Evolutionary conservation across 208 protist genomes (phyloP).

Genomic region (Acanthamoeba castellanii): DNA sequence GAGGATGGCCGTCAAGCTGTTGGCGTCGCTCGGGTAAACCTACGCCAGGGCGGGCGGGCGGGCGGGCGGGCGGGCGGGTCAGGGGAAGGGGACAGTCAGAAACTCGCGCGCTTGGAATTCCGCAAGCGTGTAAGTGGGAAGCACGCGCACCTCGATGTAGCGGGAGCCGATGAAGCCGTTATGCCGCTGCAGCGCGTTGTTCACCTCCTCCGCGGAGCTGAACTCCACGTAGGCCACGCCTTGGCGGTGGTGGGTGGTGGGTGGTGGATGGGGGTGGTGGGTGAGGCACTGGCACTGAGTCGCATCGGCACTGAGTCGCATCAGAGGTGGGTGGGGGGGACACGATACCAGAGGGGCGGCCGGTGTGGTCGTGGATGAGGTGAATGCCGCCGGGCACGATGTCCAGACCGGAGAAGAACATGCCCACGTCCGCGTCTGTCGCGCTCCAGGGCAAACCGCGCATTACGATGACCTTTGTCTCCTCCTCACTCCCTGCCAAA

Average conservation of each 20-base stretch:
- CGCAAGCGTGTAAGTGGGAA: background rate
- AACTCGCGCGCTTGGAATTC: too few species aligned
- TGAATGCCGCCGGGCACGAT: constrained; percentile 46
- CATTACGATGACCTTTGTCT: constrained; percentile 53
- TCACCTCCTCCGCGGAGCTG: constrained; percentile 40
- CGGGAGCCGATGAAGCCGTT: constrained; percentile 52
- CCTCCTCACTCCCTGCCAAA: background rate
- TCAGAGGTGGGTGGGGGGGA: background rate
- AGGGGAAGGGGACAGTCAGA: too few species aligned
- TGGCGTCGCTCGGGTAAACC: constrained; percentile 51
- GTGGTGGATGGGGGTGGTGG: background rate
- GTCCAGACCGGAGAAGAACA: constrained; percentile 64
- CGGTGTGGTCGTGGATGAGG: constrained; percentile 65
- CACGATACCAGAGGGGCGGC: constrained; percentile 38
- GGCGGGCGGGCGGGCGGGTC: background rate
- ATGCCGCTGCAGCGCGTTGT: constrained; percentile 47
- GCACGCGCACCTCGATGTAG: constrained; percentile 34
- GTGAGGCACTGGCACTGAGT: background rate
- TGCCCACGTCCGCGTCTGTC: constrained; percentile 26
- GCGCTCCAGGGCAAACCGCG: constrained; percentile 68
- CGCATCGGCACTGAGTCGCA: background rate
- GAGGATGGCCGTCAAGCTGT: constrained; percentile 37
- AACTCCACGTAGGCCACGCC: constrained; percentile 68
- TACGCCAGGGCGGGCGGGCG: too few species aligned
- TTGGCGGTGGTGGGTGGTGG: too few species aligned